Evolutionary conservation across 2,329 filamentous ascomycete species (phyloP).

Genomic region (Sphaceloma murrayae): DNA sequence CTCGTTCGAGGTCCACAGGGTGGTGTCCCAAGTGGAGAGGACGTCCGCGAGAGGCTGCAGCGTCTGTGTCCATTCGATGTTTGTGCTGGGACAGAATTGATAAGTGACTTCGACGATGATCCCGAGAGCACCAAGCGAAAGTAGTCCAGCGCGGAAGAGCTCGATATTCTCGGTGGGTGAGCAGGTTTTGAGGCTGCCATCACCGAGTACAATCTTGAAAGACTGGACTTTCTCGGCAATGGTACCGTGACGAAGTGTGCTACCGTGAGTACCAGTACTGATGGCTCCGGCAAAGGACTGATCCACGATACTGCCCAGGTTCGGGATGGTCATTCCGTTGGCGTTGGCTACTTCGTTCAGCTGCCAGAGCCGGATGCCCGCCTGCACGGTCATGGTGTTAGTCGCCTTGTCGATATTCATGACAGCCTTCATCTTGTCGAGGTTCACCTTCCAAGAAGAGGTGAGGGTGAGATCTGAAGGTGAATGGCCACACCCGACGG

Average conservation of each 20-base stretch:
- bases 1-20: conserved; percentile 74
- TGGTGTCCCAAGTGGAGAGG: conserved; percentile 59
- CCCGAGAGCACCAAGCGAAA: conserved; percentile 81
- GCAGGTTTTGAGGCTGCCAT: conserved; percentile 65
- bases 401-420: conserved; percentile 58
- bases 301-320: conserved; percentile 87
- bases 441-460: conserved; percentile 86
- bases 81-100: conserved; percentile 67
- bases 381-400: conserved; percentile 65
- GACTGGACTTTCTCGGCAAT: conserved; percentile 68
- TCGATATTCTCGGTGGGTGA: conserved; percentile 57
- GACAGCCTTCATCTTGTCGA: conserved; percentile 71
- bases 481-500: conserved; percentile 85
- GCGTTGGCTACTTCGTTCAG: conserved; percentile 65
- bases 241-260: conserved; percentile 71
- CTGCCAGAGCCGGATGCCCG: conserved; percentile 73
- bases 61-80: conserved; percentile 78
- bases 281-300: conserved; percentile 91
- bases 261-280: conserved; percentile 87
- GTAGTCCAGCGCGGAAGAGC: conserved; percentile 77
- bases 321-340: conserved; percentile 74
- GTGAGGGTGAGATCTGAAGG: conserved; percentile 88
- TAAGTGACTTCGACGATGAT: conserved; percentile 87
- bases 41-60: conserved; percentile 61
- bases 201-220: conserved; percentile 71